phyloP scores from a whole-genome alignment of 2,329 filamentous ascomycete genomes.

The Colletotrichum agaves region DNA sequence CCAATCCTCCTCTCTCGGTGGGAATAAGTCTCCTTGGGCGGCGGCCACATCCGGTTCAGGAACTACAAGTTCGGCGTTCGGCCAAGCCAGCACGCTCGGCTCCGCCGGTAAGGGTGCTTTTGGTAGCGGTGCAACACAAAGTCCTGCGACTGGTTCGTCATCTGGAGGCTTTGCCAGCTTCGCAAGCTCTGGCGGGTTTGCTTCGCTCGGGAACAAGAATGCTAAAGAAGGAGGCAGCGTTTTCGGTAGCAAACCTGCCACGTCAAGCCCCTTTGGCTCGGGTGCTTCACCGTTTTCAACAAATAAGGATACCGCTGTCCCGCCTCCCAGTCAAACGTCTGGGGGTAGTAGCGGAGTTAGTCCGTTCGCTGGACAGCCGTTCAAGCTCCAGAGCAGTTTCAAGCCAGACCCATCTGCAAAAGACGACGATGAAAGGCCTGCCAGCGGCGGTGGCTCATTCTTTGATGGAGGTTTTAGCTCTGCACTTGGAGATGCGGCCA shows the following conservation, averaged over 20 bases:
- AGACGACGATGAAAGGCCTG: slow-evolving; percentile 65
- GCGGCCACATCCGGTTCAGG: slow-evolving; percentile 47
- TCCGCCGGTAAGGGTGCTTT: slow-evolving; percentile 53
- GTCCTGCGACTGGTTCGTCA: slow-evolving; percentile 44
- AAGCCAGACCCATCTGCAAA: slow-evolving; percentile 70
- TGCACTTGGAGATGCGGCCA: slow-evolving; percentile 62
- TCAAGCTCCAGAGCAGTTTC: slow-evolving; percentile 76
- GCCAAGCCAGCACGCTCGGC: slow-evolving; percentile 60
- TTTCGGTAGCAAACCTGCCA: slow-evolving; percentile 52
- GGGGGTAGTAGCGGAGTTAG: slow-evolving; percentile 54
- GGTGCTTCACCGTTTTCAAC: slow-evolving; percentile 45
- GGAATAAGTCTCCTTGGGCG: slow-evolving; percentile 66
- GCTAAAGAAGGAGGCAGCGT: slow-evolving; percentile 48
- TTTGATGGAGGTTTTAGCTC: slow-evolving; percentile 72
- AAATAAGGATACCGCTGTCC: slow-evolving; percentile 53
- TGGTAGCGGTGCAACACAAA: slow-evolving; percentile 43
- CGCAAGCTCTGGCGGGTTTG: slow-evolving; percentile 66
- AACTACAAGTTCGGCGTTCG: slow-evolving; percentile 59
- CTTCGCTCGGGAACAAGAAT: slow-evolving; percentile 53
- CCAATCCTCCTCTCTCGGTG: slow-evolving; percentile 59
- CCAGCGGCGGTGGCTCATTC: slow-evolving; percentile 56
- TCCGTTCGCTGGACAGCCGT: slow-evolving; percentile 53
- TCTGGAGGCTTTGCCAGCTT: slow-evolving; percentile 64
- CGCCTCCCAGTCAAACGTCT: slow-evolving; percentile 50
- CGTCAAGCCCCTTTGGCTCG: slow-evolving; percentile 47